Evolutionary conservation across 2,329 filamentous ascomycete genomes (phyloP).

Genomic region (Trichophyton benhamiae): DNA sequence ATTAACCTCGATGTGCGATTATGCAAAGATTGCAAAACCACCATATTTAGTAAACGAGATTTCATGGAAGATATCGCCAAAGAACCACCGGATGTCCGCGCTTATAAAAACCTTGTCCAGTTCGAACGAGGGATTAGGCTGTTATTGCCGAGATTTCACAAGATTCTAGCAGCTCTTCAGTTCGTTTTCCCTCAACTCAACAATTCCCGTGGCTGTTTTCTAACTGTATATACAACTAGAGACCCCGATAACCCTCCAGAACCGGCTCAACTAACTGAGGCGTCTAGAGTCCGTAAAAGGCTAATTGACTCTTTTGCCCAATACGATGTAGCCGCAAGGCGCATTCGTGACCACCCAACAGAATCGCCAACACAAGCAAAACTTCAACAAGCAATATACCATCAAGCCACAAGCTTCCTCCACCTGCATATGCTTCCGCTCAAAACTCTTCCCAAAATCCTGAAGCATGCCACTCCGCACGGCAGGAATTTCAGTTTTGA

Average conservation of each 20-base stretch:
- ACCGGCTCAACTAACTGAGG: conserved; percentile 64
- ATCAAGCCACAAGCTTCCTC: conserved; percentile 68
- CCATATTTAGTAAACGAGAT: conserved; percentile 60
- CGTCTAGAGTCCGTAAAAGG: conserved; percentile 76
- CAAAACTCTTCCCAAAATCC: conserved; percentile 57
- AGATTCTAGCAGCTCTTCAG: conserved; percentile 60
- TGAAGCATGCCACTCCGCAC: conserved; percentile 48
- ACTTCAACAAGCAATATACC: conserved; percentile 70
- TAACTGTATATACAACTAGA: conserved; percentile 19
- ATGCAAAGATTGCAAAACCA: conserved; percentile 75
- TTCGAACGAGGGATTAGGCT: conserved; percentile 78
- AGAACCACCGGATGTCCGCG: conserved; percentile 61
- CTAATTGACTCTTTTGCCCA: conserved; percentile 81
- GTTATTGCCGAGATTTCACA: conserved; percentile 73
- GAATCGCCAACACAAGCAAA: conserved; percentile 58
- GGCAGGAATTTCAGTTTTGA: conserved; percentile 25
- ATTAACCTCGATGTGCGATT: conserved; percentile 73
- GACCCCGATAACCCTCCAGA: conserved; percentile 54
- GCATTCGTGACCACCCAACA: conserved; percentile 67
- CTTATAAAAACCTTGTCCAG: conserved; percentile 72
- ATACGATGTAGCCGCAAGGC: conserved; percentile 68
- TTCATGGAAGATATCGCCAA: conserved; percentile 58
- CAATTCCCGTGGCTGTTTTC: conserved; percentile 5
- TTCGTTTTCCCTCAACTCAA: conserved; percentile 19
- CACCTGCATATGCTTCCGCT: conserved; percentile 85